A percentile compares a stretch with the other conserved stretches of the same genome.
Conservation (phyloP, 257 asterid species). For the Solanum neorickii region DNA sequence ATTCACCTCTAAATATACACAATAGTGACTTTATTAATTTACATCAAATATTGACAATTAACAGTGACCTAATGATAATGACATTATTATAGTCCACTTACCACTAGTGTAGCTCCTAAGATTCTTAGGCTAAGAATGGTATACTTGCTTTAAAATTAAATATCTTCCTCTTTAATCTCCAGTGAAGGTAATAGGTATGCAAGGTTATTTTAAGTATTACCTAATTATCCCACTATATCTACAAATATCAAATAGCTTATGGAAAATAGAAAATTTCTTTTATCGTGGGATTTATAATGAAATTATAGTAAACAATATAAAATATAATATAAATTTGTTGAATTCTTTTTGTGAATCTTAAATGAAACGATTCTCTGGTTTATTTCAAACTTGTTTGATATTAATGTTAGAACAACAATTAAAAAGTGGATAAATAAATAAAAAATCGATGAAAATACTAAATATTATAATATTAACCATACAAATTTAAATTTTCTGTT, state of each 20-base stretch:
- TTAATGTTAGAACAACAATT: neutral
- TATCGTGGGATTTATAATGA: neutral
- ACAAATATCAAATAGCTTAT: neutral
- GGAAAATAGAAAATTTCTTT: neutral
- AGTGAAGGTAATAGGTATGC: neutral
- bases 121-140: neutral
- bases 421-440: too few relatives aligned
- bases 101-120: neutral
- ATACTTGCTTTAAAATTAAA: too few relatives aligned
- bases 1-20: neutral
- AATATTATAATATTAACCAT: neutral
- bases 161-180: neutral
- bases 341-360: neutral
- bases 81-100: too few relatives aligned
- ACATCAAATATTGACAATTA: neutral
- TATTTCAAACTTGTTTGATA: neutral
- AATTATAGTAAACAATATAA: neutral
- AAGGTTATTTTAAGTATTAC: neutral
- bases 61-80: neutral
- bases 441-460: accelerated
- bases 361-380: neutral
- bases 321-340: neutral
- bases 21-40: neutral
- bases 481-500: neutral
- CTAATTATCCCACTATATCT: neutral